Evolutionary conservation across 1,284 basidiomycete genomes (phyloP), one percentile per base, ranked within the genome.

Genomic region (Exobasidium cylindrosporum): DNA sequence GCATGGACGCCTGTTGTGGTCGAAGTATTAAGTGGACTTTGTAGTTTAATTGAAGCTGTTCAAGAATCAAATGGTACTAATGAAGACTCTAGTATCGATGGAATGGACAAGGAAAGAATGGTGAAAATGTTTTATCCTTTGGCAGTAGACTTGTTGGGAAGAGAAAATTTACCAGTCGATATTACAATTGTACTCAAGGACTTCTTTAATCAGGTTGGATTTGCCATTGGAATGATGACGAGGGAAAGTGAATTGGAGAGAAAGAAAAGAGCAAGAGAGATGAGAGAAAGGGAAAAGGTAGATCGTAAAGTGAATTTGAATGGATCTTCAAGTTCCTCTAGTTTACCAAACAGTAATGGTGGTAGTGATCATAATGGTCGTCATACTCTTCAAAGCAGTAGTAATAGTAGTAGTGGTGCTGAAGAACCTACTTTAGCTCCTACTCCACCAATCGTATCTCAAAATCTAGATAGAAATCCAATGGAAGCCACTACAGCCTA

Each of bases 1-100:
- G 95, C 97, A 0, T 99, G 96, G 96, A 96, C 91, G 29, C 96
- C 96, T 11, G 96, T 99, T 28, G 89, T 97, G 14, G 88, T 88
- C 2, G 94, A 97, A 79, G 92, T 97, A 54, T 81, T 99, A 29
- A 87, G 89, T 62, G 96, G 96, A 10, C 92, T 94, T 74, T 88
- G 88, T 74, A 86, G 85, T 28, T 91, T 97, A 68, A 24, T 50
- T 6, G 91, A 97, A 66, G 91, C 29, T 17, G 14, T 54, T 45
- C 57, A 63, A 11, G 44, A 57, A 13, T 43, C 55, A n/a, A 35
- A 57, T 11, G 59, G 61, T 50, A 14, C n/a, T 28, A 23, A 50
- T 10, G 46, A 47, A 13, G 62, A 64, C 24, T 73, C n/a, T 40
- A 7, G 17, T 10, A 7, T 10, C 10, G 26, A 24, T 28, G 26